Conservation (phyloP, 352 stramenopile species). For the Phytophthora fragariaefolia region DNA sequence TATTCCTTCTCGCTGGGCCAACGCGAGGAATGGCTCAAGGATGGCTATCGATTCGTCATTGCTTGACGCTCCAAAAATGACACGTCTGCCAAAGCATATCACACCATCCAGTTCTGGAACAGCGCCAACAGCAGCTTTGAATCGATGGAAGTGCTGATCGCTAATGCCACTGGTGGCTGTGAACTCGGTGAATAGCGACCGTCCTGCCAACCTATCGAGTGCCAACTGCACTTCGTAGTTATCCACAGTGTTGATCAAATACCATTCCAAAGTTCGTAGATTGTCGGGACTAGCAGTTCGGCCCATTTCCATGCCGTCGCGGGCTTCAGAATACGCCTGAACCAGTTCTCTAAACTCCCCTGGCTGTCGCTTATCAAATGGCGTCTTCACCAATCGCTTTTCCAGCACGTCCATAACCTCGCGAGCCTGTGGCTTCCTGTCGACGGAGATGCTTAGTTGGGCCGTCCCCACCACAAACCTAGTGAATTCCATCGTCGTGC, state of each 20-base stretch:
- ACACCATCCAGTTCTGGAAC: conserved; percentile 16
- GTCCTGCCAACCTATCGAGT: conserved; percentile 4
- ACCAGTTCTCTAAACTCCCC: conserved; percentile 15
- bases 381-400: conserved; percentile 28
- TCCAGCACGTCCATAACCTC: conserved; percentile 35
- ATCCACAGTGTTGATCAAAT: conserved; percentile 13
- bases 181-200: conserved; percentile 6
- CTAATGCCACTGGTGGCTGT: neutral
- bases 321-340: conserved; percentile 16
- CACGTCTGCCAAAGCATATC: conserved; percentile 13
- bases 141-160: conserved; percentile 2
- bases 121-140: conserved; percentile 2
- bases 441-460: conserved; percentile 13
- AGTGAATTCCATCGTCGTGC: conserved; percentile 16
- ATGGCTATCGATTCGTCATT: conserved; percentile 16
- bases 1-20: conserved; percentile 1
- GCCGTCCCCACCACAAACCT: conserved; percentile 26
- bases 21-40: neutral
- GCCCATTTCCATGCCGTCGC: conserved; percentile 17
- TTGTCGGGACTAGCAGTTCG: conserved; percentile 10
- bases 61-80: conserved; percentile 14
- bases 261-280: conserved; percentile 14
- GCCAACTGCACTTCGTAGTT: conserved; percentile 1
- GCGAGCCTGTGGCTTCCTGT: conserved; percentile 21
- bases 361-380: conserved; percentile 13